phyloP scores from a whole-genome alignment of 2,329 filamentous ascomycete genomes.

The Beauveria rudraprayagi region DNA sequence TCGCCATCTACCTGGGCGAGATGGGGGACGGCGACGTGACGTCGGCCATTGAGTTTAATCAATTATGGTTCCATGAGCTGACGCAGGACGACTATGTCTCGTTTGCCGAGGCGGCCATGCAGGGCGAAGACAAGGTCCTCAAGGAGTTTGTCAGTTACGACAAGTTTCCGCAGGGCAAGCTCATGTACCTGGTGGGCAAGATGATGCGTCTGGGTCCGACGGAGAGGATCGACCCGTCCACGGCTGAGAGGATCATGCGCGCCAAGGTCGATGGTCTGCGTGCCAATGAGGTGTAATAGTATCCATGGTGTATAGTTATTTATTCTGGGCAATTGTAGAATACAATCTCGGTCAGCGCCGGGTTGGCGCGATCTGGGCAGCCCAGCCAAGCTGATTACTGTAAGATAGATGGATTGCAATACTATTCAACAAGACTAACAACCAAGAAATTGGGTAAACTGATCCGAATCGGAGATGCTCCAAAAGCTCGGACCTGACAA shows the following conservation, averaged over 20 bases:
- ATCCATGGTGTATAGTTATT: background rate
- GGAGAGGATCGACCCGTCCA: constrained; percentile 46
- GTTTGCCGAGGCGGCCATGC: constrained; percentile 36
- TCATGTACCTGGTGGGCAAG: constrained; percentile 53
- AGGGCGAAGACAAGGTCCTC: constrained; percentile 39
- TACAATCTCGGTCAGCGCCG: background rate
- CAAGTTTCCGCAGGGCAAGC: constrained; percentile 47
- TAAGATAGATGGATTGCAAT: background rate
- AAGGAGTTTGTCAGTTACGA: constrained; percentile 35
- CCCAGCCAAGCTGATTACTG: background rate
- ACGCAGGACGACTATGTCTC: constrained; percentile 37
- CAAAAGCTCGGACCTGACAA: background rate
- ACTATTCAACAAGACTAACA: too few species aligned
- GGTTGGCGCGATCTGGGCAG: background rate
- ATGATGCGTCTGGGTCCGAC: constrained; percentile 48
- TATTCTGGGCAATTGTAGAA: background rate
- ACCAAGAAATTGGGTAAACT: background rate
- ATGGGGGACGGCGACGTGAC: constrained; percentile 33
- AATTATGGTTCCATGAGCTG: constrained; percentile 49
- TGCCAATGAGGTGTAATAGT: background rate
- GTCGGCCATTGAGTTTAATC: constrained; percentile 36
- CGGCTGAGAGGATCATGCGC: constrained; percentile 40
- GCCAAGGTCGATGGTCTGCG: constrained; percentile 5
- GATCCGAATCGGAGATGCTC: background rate
- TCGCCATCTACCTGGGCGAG: constrained; percentile 41